These are phyloP conservation scores for Hypoxylon fuscum DNA, from an alignment of 495 filamentous ascomycete genomes.

Conservation along the genomic window DNA sequence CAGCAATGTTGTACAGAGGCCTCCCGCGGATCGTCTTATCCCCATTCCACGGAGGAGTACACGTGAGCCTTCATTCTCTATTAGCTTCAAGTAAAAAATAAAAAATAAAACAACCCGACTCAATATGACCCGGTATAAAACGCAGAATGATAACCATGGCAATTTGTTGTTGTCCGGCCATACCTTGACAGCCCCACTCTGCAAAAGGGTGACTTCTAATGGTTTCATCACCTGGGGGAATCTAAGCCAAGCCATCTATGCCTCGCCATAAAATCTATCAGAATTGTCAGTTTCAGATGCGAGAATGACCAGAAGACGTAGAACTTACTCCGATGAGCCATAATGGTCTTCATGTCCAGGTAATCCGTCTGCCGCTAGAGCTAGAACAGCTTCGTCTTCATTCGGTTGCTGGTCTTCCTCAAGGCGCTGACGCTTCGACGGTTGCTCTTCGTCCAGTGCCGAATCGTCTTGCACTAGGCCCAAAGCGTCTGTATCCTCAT, in stretches of 20 bases:
- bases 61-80: slow-evolving; percentile 35
- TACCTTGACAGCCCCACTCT: slow-evolving; percentile 2
- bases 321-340: slow-evolving; percentile 47
- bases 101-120: slow-evolving; percentile 8
- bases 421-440: slow-evolving; percentile 51
- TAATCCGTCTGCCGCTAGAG: slow-evolving; percentile 50
- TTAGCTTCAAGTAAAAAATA: slow-evolving; percentile 21
- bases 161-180: slow-evolving; percentile 1
- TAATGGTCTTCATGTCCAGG: slow-evolving; percentile 45
- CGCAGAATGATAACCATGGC: neutral
- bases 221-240: too few relatives aligned
- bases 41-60: slow-evolving; percentile 19
- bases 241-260: too few relatives aligned
- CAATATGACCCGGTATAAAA: slow-evolving; percentile 8
- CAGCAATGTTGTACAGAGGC: slow-evolving; percentile 28
- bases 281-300: slow-evolving; percentile 12
- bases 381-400: slow-evolving; percentile 53
- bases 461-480: slow-evolving; percentile 35
- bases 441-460: slow-evolving; percentile 41
- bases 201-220: too few relatives aligned
- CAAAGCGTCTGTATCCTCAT: slow-evolving; percentile 31
- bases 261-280: slow-evolving; percentile 48
- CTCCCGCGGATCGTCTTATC: slow-evolving; percentile 4
- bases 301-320: slow-evolving; percentile 1
- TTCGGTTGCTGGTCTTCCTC: slow-evolving; percentile 43